Conservation (phyloP, 2,329 filamentous ascomycete genomes). For the Diplocarpon rosae region DNA sequence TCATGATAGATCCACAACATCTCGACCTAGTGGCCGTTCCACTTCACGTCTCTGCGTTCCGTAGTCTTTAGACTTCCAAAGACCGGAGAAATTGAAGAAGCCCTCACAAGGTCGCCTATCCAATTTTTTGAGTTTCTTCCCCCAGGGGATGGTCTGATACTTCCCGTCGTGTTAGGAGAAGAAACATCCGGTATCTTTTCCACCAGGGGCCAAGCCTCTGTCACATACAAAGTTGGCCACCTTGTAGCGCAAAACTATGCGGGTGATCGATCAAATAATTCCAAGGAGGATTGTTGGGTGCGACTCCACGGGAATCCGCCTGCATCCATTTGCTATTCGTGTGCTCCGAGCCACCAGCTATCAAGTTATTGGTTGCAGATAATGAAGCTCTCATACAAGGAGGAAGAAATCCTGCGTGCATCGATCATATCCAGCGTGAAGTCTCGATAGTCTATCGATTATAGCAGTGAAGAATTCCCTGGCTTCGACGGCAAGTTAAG, state of each 20-base stretch:
- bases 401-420: background rate
- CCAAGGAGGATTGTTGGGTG: background rate
- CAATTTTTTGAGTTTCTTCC: no score
- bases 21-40: no score
- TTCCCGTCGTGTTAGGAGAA: no score
- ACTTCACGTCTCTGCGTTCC: no score
- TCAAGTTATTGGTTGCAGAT: background rate
- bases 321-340: slow-evolving; percentile 1
- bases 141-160: no score
- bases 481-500: background rate
- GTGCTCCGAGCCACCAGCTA: slow-evolving; percentile 4
- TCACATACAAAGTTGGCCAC: no score
- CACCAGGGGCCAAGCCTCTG: no score
- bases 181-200: no score
- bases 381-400: background rate
- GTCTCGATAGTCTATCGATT: background rate
- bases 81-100: no score
- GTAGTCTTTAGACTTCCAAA: no score
- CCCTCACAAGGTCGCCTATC: no score
- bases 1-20: no score
- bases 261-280: slow-evolving; percentile 5
- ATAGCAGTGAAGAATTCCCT: slow-evolving; percentile 4
- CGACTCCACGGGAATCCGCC: slow-evolving; percentile 2
- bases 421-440: background rate
- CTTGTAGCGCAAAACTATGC: background rate